Evolutionary conservation across 108 stramenopile genomes (phyloP).

Genomic region (Epithemia pelagica): DNA sequence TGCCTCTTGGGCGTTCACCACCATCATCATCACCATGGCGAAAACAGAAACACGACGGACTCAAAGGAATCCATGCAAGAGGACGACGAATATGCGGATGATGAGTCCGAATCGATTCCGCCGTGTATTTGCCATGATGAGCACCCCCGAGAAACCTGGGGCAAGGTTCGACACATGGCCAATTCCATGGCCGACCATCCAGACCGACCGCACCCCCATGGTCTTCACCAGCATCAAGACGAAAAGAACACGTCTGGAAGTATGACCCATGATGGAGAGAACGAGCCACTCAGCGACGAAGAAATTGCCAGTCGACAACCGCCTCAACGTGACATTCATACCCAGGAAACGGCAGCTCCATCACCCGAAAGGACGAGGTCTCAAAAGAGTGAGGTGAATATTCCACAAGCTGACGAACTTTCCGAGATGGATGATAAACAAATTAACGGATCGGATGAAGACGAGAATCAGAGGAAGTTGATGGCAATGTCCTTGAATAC

Average conservation of each 20-base stretch:
- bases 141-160: not conserved
- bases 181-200: not conserved
- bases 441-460: not conserved
- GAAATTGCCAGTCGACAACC: not conserved
- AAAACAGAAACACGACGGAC: slow-evolving; percentile 11
- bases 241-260: not conserved
- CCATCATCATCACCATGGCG: slow-evolving; percentile 22
- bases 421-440: not conserved
- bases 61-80: slow-evolving; percentile 3
- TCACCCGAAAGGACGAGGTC: not conserved
- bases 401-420: not conserved
- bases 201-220: not conserved
- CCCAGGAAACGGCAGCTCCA: not conserved
- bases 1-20: slow-evolving; percentile 11
- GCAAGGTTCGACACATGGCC: not conserved
- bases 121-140: not conserved
- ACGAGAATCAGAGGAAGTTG: slow-evolving; percentile 27
- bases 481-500: slow-evolving; percentile 45
- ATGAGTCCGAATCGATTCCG: not conserved
- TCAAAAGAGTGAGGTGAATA: not conserved
- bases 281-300: not conserved
- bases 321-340: not conserved
- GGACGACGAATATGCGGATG: not conserved
- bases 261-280: not conserved
- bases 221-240: not conserved